These are phyloP conservation scores for Fusarium metavorans DNA, from an alignment of 2,329 filamentous ascomycete species.

Conservation along the genomic window DNA sequence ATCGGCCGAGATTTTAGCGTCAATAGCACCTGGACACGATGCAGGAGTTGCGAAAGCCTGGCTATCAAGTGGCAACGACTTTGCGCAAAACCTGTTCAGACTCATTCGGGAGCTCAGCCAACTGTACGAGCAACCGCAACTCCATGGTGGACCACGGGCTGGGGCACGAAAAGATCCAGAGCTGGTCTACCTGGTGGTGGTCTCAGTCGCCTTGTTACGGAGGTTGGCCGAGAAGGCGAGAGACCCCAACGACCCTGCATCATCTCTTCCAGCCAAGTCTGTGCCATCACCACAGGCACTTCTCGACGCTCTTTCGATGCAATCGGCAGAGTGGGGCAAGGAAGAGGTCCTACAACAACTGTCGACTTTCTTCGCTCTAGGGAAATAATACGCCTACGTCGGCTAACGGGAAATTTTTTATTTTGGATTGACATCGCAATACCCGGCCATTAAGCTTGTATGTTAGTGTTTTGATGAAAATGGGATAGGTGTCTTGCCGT, in stretches of 20 bases:
- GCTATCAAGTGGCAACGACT: conserved; percentile 86
- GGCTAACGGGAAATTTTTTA: conserved; percentile 1
- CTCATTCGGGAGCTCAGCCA: conserved; percentile 79
- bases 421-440: conserved; percentile 38
- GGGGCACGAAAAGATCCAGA: conserved; percentile 61
- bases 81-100: conserved; percentile 82
- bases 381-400: conserved; percentile 58
- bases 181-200: conserved; percentile 72
- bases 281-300: conserved; percentile 76
- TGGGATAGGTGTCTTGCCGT: conserved; percentile 41
- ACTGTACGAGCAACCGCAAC: conserved; percentile 66
- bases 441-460: conserved; percentile 41
- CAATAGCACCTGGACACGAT: conserved; percentile 78
- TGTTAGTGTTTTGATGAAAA: conserved; percentile 46
- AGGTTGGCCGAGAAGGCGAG: conserved; percentile 75
- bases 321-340: conserved; percentile 70
- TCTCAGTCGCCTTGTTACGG: conserved; percentile 76
- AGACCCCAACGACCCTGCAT: conserved; percentile 64
- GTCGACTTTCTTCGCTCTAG: conserved; percentile 63
- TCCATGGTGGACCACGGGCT: conserved; percentile 50
- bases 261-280: conserved; percentile 68
- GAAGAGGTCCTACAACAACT: conserved; percentile 77
- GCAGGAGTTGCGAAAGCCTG: conserved; percentile 79
- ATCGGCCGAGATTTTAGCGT: conserved; percentile 87
- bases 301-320: conserved; percentile 75